Evolutionary conservation across 371 early-diverging fungal species (phyloP).

Genomic region (Mortierella sp.): DNA sequence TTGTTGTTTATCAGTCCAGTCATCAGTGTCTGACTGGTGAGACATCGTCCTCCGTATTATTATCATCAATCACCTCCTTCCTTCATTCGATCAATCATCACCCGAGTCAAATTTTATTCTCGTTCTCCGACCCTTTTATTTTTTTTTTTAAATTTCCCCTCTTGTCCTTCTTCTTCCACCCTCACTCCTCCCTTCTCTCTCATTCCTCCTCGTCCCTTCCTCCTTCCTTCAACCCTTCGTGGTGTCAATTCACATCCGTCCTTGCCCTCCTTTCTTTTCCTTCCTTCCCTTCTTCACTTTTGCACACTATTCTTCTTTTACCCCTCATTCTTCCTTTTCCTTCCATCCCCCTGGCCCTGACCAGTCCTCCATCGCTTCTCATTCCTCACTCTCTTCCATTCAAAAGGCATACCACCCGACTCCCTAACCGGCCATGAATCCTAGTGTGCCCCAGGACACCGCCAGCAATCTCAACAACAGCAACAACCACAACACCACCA

Average conservation of each 20-base stretch:
- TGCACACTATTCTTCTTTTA: not conserved
- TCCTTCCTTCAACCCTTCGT: not conserved
- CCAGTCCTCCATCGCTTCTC: not conserved
- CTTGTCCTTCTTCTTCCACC: not conserved
- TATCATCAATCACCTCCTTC: not conserved
- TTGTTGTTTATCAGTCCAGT: no score
- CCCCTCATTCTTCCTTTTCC: not conserved
- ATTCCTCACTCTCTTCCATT: not conserved
- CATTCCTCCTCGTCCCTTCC: slow-evolving; percentile 1
- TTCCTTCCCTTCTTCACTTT: not conserved
- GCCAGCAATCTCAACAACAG: not conserved
- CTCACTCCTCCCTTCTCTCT: not conserved
- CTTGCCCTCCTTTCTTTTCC: not conserved
- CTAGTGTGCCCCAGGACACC: slow-evolving; percentile 7
- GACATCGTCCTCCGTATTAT: no score
- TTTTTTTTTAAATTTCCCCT: not conserved
- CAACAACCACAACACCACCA: not conserved
- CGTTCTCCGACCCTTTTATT: not conserved
- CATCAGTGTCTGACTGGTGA: not conserved
- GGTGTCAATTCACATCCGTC: slow-evolving; percentile 6
- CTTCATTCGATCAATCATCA: not conserved
- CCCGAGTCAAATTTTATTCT: slow-evolving; percentile 2
- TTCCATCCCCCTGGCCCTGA: not conserved
- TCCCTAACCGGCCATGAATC: slow-evolving; percentile 14
- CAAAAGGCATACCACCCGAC: not conserved